A percentile compares a stretch with the other conserved stretches of the same genome.
phyloP scores from a whole-genome alignment of 176 grass and related monocot genomes.

The Sorghum bicolor region Sorghum_bicolor_NCBIv3 NC_012875.2:50741501-50742000 shows the following conservation, averaged over 20 bases:
- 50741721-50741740: slow-evolving; percentile 43
- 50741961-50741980: neutral
- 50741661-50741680: neutral
- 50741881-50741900: neutral
- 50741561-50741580: too few relatives aligned
- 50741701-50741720: neutral
- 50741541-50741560: too few relatives aligned
- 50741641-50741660: neutral
- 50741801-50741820: neutral
- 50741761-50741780: slow-evolving; percentile 50
- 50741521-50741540: too few relatives aligned
- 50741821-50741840: neutral
- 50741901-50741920: neutral
- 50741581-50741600: too few relatives aligned
- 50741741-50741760: slow-evolving; percentile 65
- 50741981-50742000: neutral
- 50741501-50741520: too few relatives aligned
- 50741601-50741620: too few relatives aligned
- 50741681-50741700: neutral
- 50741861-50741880: neutral
- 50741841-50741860: neutral
- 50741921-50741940: too few relatives aligned
- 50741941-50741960: neutral
- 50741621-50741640: too few relatives aligned
- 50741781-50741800: slow-evolving; percentile 55